phyloP scores from a whole-genome alignment of 2,329 filamentous ascomycete species.

The Thelonectria discophora region DNA sequence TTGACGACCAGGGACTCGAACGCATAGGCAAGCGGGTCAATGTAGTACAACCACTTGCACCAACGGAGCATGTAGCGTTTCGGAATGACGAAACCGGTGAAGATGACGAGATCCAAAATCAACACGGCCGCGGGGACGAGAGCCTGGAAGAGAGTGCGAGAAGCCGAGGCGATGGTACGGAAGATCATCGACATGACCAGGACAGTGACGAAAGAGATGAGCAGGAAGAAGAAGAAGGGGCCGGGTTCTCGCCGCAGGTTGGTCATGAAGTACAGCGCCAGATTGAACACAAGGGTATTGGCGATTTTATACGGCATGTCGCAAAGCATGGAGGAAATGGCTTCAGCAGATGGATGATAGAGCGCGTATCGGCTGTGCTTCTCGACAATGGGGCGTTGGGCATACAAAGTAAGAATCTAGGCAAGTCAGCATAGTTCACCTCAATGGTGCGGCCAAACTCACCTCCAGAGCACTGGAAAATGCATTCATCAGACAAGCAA shows the following conservation, averaged over 20 bases:
- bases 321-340: constrained; percentile 84
- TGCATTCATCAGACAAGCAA: constrained; percentile 86
- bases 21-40: constrained; percentile 81
- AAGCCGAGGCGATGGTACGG: constrained; percentile 45
- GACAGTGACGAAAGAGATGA: constrained; percentile 78
- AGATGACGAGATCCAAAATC: constrained; percentile 62
- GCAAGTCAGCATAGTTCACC: not conserved
- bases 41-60: constrained; percentile 85
- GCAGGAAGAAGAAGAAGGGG: constrained; percentile 85
- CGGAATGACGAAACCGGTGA: constrained; percentile 75
- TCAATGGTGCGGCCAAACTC: constrained; percentile 27
- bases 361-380: constrained; percentile 88
- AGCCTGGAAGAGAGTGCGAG: constrained; percentile 43
- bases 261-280: constrained; percentile 87
- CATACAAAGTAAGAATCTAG: constrained; percentile 82
- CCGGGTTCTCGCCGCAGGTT: constrained; percentile 78
- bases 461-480: constrained; percentile 82
- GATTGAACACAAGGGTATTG: constrained; percentile 81
- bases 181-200: constrained; percentile 76
- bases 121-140: constrained; percentile 43
- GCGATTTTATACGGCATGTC: constrained; percentile 81
- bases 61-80: constrained; percentile 78
- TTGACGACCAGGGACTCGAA: constrained; percentile 86
- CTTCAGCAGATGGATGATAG: constrained; percentile 90
- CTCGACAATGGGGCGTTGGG: constrained; percentile 90